phyloP scores from a whole-genome alignment of 768 basidiomycete genomes.

The Boletus reticuloceps region DNA sequence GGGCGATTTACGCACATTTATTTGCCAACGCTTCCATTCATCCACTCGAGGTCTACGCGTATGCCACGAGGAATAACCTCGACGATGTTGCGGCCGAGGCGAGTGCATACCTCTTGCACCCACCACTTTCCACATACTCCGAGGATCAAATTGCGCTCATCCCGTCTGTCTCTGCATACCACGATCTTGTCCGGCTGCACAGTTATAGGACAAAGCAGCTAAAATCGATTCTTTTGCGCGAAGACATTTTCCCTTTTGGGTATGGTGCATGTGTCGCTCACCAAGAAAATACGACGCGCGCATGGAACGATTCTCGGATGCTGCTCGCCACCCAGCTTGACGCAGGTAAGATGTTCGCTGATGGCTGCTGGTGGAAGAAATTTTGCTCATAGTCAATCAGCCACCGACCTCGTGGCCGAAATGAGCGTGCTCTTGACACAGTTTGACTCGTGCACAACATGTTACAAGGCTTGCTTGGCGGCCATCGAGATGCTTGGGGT shows the following conservation, averaged over 20 bases:
- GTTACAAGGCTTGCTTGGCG: conserved; percentile 58
- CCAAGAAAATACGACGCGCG: conserved; percentile 37
- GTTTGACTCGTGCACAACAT: conserved; percentile 49
- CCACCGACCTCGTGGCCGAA: conserved; percentile 64
- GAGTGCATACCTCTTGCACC: conserved; percentile 52
- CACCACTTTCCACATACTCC: conserved; percentile 55
- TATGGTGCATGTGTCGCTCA: conserved; percentile 64
- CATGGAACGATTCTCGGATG: conserved; percentile 54
- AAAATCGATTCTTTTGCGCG: conserved; percentile 48
- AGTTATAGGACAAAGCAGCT: conserved; percentile 52
- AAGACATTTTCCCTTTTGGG: conserved; percentile 71
- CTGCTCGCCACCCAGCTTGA: conserved; percentile 48
- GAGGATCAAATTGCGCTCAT: conserved; percentile 50
- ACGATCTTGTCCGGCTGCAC: conserved; percentile 60
- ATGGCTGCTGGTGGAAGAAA: background rate
- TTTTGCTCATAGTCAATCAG: conserved; percentile 32
- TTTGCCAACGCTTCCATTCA: conserved; percentile 46
- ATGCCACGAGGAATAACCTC: conserved; percentile 45
- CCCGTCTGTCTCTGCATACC: conserved; percentile 60
- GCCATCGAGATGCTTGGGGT: conserved; percentile 71
- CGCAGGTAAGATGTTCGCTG: conserved; percentile 39
- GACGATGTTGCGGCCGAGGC: conserved; percentile 51
- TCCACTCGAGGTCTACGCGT: conserved; percentile 62
- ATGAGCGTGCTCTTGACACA: conserved; percentile 53
- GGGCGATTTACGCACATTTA: conserved; percentile 50